Evolutionary conservation across 192 early-diverging fungal genomes (phyloP).

Genomic region (Coemansia nantahalensis): DNA sequence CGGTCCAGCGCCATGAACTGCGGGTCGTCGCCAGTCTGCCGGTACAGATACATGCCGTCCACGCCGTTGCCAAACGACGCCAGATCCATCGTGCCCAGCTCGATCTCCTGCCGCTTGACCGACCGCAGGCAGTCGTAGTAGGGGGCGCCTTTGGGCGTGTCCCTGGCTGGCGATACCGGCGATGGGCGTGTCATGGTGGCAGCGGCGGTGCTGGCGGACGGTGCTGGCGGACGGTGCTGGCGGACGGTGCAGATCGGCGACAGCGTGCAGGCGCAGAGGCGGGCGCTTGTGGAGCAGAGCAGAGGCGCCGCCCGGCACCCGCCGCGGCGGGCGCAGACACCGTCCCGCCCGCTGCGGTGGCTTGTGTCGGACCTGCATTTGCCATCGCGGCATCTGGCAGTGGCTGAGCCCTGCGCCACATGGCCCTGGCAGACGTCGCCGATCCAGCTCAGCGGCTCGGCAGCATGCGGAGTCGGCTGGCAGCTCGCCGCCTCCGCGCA

Average conservation of each 20-base stretch:
- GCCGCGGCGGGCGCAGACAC: no score
- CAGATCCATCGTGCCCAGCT: constrained; percentile 33
- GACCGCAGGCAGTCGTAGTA: not conserved
- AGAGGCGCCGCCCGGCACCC: no score
- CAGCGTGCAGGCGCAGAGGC: no score
- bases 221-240: not conserved
- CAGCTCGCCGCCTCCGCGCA: not conserved
- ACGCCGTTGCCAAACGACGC: constrained; percentile 24
- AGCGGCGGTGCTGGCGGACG: not conserved
- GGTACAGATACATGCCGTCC: constrained; percentile 35
- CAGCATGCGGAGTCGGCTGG: no score
- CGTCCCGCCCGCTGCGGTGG: no score
- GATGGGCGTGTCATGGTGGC: no score
- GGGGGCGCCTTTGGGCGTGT: not conserved
- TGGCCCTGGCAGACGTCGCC: not conserved
- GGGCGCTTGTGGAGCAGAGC: no score
- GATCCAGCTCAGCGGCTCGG: constrained; percentile 3
- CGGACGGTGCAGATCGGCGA: no score
- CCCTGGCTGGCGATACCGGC: no score
- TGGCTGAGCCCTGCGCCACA: no score
- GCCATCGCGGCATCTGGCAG: no score
- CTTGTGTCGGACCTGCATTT: no score
- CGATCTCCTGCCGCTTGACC: constrained; percentile 33
- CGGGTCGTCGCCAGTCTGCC: constrained; percentile 1
- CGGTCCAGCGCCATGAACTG: constrained; percentile 34